These are phyloP conservation scores for Pisolithus orientalis DNA, from an alignment of 768 basidiomycete species.

Conservation along the genomic window DNA sequence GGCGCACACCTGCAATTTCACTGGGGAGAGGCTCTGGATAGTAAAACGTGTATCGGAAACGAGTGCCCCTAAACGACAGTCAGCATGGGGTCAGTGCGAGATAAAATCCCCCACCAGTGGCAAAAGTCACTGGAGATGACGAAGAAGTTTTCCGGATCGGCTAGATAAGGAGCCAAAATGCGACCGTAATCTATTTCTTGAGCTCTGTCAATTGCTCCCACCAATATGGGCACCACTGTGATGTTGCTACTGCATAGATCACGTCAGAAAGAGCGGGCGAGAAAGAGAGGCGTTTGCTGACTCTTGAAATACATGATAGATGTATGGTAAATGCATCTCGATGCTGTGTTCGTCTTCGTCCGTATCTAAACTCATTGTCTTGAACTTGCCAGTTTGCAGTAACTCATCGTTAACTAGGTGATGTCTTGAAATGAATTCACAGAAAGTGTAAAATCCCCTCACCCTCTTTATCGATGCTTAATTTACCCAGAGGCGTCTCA, in stretches of 20 bases:
- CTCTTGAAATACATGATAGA: conserved; percentile 82
- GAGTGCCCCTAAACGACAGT: conserved; percentile 54
- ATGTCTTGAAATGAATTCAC: conserved; percentile 2
- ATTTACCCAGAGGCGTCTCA: conserved; percentile 77
- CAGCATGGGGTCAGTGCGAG: background rate
- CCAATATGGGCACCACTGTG: conserved; percentile 81
- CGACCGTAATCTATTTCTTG: conserved; percentile 60
- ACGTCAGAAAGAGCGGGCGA: conserved; percentile 2
- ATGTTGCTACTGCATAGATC: conserved; percentile 54
- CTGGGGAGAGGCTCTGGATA: conserved; percentile 58
- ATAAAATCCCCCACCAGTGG: conserved; percentile 65
- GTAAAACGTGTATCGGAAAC: conserved; percentile 86
- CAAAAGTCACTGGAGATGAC: conserved; percentile 97
- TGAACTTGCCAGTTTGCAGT: conserved; percentile 59
- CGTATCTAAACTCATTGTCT: conserved; percentile 51
- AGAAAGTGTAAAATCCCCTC: conserved; percentile 21
- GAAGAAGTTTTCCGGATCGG: conserved; percentile 73
- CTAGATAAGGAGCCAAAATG: conserved; percentile 76
- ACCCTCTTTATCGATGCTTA: conserved; percentile 80
- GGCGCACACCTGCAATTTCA: conserved; percentile 39
- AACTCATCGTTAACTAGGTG: conserved; percentile 61
- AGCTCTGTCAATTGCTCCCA: conserved; percentile 65
- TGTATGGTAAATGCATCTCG: conserved; percentile 95
- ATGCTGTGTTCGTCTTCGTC: conserved; percentile 97
- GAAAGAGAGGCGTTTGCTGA: conserved; percentile 26